A percentile compares a stretch with the other conserved stretches of the same genome.
Conservation (phyloP, 1,139 yeast species). For the Geotrichum restrictum region DNA sequence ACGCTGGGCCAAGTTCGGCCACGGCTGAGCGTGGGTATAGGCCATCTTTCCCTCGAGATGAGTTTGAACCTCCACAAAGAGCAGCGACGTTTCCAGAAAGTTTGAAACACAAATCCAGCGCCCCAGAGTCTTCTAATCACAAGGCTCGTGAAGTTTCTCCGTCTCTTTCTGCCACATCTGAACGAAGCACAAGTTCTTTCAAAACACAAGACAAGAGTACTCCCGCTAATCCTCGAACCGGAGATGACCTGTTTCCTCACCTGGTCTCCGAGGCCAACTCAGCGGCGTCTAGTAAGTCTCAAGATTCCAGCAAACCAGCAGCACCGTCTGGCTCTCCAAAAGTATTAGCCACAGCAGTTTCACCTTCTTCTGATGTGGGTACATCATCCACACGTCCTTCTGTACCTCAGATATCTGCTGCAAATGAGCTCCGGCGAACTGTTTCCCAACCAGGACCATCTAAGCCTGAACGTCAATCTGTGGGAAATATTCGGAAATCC, state of each 20-base stretch:
- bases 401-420: neutral
- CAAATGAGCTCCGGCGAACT: neutral
- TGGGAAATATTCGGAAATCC: too few species aligned
- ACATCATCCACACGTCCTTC: too few species aligned
- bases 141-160: neutral
- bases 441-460: neutral
- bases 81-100: neutral
- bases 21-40: neutral
- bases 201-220: neutral
- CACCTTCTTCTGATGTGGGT: too few species aligned
- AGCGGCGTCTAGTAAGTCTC: neutral
- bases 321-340: neutral
- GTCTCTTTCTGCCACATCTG: neutral
- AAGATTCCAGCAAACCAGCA: neutral
- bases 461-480: neutral
- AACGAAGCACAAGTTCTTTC: neutral
- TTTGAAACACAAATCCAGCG: neutral
- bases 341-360: too few species aligned
- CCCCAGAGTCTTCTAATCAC: neutral
- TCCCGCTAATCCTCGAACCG: neutral
- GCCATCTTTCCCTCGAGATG: neutral
- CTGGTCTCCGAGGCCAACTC: constrained; percentile 9
- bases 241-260: constrained; percentile 21
- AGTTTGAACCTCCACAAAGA: neutral
- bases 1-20: neutral